Base-by-base conservation (phyloP, 2,329 filamentous ascomycete species). In the Epichloe brachyelytri region DNA sequence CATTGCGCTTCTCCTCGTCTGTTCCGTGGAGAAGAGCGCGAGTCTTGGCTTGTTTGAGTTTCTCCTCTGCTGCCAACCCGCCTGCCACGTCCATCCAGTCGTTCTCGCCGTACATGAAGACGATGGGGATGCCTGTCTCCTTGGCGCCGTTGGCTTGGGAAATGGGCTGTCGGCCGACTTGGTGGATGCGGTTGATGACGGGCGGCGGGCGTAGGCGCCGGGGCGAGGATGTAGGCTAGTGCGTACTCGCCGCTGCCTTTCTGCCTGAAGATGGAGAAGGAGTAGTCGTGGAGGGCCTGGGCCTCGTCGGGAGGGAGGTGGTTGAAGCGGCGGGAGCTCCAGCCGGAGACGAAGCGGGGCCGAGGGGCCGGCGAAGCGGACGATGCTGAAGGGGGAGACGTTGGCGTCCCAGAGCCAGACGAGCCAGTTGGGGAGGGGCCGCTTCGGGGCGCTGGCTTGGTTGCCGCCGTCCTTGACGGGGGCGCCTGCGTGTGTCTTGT, bases 51-150 rank as follows among this genome's bases (percentile, higher is more conserved):
- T 83, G 75, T 54, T 87, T 83, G 12, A 97, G 77, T 65, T 85
- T 89, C 67, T 90, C 80, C 62, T 86, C 80, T 0, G 90, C 83
- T 0, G 86, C 88, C 45, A 83, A 80, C 0, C 93, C 93, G 30
- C 90, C 93, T 0, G 82, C 81, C 8, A 93, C 83, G 58, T 98
- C 93, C 93, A 98, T 98, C 93, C 93, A 98, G 72, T 98, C 93
- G 62, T 93, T 83, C 60, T 97, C 90, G 56, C 93, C 93, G 63
- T 98, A 98, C 86, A 97, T 90, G 64, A 98, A 79, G 8, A 97
- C 78, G 34, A 97, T 74, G 0, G 93, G 91, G 47, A 89, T 74
- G 1, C 90, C 89, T 0, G 77, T 85, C 59, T 81, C 78, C 51
- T 64, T 54, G 7, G 53, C 56, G 22, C 59, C 59, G 7, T 63